Percentiles rank a stretch among this genome's conserved stretches.
Conservation (phyloP, 108 stramenopile genomes). For the Cylindrotheca fusiformis region DNA sequence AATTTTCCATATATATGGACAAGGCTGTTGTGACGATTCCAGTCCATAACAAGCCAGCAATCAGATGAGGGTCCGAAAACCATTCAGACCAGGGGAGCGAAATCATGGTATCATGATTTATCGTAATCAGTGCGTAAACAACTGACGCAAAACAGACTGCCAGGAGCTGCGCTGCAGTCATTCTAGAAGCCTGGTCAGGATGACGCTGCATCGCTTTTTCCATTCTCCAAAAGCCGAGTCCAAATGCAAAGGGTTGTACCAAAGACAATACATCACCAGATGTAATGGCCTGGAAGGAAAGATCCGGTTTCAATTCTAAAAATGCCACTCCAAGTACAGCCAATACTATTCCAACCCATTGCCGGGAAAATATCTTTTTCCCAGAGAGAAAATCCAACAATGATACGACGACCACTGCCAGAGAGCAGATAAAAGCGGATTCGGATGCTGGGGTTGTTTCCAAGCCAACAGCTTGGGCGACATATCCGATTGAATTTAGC, state of each 20-base stretch:
- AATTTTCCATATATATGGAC: constrained; percentile 86
- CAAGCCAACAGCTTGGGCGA: constrained; percentile 87
- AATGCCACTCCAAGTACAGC: constrained; percentile 85
- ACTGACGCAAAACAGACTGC: constrained; percentile 65
- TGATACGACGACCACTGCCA: constrained; percentile 91
- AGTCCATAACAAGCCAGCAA: constrained; percentile 81
- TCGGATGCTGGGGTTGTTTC: constrained; percentile 78
- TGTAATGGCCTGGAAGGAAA: constrained; percentile 13
- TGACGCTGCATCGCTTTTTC: constrained; percentile 59
- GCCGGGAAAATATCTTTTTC: constrained; percentile 41
- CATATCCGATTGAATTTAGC: constrained; percentile 81
- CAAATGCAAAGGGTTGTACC: constrained; percentile 84
- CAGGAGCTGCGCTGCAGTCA: constrained; percentile 83
- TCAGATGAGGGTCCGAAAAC: constrained; percentile 51
- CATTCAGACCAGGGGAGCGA: constrained; percentile 37
- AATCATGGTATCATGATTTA: constrained; percentile 8
- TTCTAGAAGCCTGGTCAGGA: constrained; percentile 62
- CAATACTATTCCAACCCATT: constrained; percentile 56
- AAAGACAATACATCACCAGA: constrained; percentile 66
- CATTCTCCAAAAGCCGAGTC: constrained; percentile 78
- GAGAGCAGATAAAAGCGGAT: constrained; percentile 88
- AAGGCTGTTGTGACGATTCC: constrained; percentile 87
- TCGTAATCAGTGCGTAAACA: constrained; percentile 20
- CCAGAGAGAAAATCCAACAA: constrained; percentile 71
- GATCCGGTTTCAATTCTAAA: constrained; percentile 63